Percentiles rank a stretch among this genome's conserved stretches.
Evolutionary conservation across 208 protist species (phyloP).

Genomic region (Crithidia expoeki): DNA sequence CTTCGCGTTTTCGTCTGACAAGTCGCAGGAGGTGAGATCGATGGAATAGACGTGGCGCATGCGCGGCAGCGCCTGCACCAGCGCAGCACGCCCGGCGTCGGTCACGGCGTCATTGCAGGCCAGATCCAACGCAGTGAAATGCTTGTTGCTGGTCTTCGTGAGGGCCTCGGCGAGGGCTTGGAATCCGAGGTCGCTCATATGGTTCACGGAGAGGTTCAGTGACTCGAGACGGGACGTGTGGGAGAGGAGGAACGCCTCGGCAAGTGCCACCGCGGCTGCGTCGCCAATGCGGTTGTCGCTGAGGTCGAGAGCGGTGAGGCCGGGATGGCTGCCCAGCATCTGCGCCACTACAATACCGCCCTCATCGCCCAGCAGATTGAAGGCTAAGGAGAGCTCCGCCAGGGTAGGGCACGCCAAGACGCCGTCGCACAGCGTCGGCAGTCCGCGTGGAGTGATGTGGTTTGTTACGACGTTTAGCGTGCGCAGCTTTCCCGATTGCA

Average conservation of each 20-base stretch:
- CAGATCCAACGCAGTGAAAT: slow-evolving; percentile 65
- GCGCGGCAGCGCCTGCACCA: slow-evolving; percentile 42
- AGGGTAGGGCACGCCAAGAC: slow-evolving; percentile 55
- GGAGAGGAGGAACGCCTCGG: slow-evolving; percentile 58
- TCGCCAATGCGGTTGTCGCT: slow-evolving; percentile 87
- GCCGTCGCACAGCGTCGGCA: slow-evolving; percentile 81
- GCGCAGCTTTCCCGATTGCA: slow-evolving; percentile 52
- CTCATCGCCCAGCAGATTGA: slow-evolving; percentile 78
- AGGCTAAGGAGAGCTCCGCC: slow-evolving; percentile 67
- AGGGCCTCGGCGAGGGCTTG: slow-evolving; percentile 74
- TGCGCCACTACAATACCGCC: slow-evolving; percentile 60
- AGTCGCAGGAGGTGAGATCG: slow-evolving; percentile 78
- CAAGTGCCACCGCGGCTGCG: slow-evolving; percentile 66
- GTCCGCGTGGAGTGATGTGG: slow-evolving; percentile 75
- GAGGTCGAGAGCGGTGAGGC: slow-evolving; percentile 67
- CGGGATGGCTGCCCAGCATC: slow-evolving; percentile 52
- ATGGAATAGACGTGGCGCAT: slow-evolving; percentile 61
- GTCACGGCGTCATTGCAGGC: slow-evolving; percentile 74
- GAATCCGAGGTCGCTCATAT: slow-evolving; percentile 76
- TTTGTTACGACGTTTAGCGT: slow-evolving; percentile 77
- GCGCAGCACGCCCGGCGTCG: slow-evolving; percentile 47
- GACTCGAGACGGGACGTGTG: slow-evolving; percentile 47
- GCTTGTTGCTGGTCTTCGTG: slow-evolving; percentile 49
- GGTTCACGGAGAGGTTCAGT: slow-evolving; percentile 83
- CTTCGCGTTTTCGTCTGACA: slow-evolving; percentile 71